Conservation (phyloP, 1,284 basidiomycete genomes). For the Singerocomus inundabilis region DNA sequence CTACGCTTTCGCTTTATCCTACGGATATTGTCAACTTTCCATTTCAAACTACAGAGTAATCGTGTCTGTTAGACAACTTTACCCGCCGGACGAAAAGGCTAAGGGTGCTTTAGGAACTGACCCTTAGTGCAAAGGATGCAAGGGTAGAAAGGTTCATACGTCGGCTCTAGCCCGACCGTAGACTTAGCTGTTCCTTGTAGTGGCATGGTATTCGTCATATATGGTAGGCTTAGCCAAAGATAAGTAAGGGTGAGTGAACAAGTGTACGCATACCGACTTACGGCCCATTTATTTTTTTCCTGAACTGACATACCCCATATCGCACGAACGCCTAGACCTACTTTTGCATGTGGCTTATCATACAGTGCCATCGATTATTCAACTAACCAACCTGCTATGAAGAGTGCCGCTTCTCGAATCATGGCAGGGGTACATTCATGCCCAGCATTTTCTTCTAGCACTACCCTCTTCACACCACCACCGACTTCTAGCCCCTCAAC, state of each 20-base stretch:
- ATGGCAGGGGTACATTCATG: slow-evolving; percentile 55
- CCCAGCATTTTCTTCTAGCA: slow-evolving; percentile 48
- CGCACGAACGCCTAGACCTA: neutral
- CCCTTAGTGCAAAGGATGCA: slow-evolving; percentile 61
- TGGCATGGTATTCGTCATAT: slow-evolving; percentile 82
- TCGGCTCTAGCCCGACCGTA: slow-evolving; percentile 83
- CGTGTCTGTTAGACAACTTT: slow-evolving; percentile 43
- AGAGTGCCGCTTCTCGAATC: slow-evolving; percentile 46
- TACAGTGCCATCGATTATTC: slow-evolving; percentile 8
- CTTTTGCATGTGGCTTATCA: neutral
- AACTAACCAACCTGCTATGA: slow-evolving; percentile 39
- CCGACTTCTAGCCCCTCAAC: slow-evolving; percentile 56
- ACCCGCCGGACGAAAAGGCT: slow-evolving; percentile 18
- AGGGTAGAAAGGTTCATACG: slow-evolving; percentile 79
- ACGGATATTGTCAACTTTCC: slow-evolving; percentile 89
- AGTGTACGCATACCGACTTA: neutral
- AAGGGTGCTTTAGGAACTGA: slow-evolving; percentile 62
- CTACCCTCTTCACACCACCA: slow-evolving; percentile 45
- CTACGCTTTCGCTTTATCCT: slow-evolving; percentile 79
- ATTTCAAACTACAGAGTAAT: slow-evolving; percentile 86
- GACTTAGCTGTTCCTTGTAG: slow-evolving; percentile 85
- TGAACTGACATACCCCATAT: neutral
- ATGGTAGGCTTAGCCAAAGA: slow-evolving; percentile 70
- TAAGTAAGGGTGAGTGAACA: too few relatives aligned
- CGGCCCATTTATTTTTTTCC: too few relatives aligned